Evolutionary conservation across 2,329 filamentous ascomycete genomes (phyloP).

Genomic region (Penicillium sp.): DNA sequence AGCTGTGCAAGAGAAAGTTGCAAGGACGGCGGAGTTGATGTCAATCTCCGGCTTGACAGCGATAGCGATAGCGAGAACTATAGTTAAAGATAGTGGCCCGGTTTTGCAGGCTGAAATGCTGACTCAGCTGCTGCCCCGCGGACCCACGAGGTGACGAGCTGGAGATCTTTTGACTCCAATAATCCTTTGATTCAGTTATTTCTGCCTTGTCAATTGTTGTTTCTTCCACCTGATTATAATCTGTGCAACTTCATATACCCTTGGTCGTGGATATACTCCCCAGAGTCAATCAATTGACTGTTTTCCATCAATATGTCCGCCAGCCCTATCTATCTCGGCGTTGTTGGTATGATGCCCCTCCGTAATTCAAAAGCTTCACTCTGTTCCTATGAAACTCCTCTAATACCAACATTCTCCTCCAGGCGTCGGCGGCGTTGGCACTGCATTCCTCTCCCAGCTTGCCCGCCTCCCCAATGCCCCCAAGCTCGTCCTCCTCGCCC

Average conservation of each 20-base stretch:
- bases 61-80: constrained; percentile 4
- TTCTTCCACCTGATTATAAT: background rate
- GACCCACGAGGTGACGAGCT: constrained; percentile 13
- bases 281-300: background rate
- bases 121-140: constrained; percentile 9
- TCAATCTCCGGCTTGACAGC: background rate
- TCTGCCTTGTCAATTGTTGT: background rate
- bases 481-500: constrained; percentile 80
- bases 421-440: constrained; percentile 89
- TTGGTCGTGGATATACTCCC: background rate
- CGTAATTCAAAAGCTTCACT: background rate
- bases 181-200: background rate
- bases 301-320: constrained; percentile 21
- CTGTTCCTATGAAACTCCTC: background rate
- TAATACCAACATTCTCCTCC: background rate
- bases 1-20: background rate
- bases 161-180: constrained; percentile 3
- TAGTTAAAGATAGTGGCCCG: background rate
- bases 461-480: constrained; percentile 69
- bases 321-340: constrained; percentile 45
- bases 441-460: constrained; percentile 85
- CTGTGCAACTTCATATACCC: background rate
- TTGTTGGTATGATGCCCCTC: constrained; percentile 39
- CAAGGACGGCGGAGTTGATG: background rate
- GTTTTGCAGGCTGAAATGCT: constrained; percentile 1